Conservation (phyloP, 1,139 yeast species). For the Protomyces gravidus region DNA sequence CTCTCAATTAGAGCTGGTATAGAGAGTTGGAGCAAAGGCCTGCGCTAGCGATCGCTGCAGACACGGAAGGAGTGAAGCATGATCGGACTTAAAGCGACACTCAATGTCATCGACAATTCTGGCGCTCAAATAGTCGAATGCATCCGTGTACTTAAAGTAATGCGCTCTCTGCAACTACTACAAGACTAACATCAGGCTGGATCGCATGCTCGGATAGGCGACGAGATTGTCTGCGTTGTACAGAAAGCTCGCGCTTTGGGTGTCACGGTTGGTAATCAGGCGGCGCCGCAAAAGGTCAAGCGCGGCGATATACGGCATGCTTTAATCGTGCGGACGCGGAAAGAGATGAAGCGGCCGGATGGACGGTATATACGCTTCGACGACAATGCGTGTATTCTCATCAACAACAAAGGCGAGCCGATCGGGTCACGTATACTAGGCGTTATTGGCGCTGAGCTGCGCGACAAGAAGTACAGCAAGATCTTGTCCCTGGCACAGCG, state of each 20-base stretch:
- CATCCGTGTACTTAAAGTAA: constrained; percentile 72
- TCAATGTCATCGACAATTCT: constrained; percentile 37
- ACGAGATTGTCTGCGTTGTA: constrained; percentile 88
- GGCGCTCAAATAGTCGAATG: constrained; percentile 96
- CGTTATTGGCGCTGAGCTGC: constrained; percentile 87
- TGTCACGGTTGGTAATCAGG: constrained; percentile 42
- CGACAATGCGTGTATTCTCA: constrained; percentile 93
- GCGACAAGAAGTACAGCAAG: constrained; percentile 78
- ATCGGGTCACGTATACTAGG: constrained; percentile 76
- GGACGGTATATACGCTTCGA: constrained; percentile 85
- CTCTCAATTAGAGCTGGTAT: too few species aligned
- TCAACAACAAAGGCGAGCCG: constrained; percentile 84
- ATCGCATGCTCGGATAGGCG: constrained; percentile 51
- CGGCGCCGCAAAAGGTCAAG: constrained; percentile 68
- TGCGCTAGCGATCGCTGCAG: too few species aligned
- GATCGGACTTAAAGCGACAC: constrained; percentile 36
- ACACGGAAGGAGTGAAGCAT: too few species aligned
- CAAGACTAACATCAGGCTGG: constrained; percentile 48
- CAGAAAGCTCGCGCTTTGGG: constrained; percentile 77
- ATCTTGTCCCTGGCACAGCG: constrained; percentile 88
- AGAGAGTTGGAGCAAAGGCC: too few species aligned
- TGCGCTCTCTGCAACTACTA: neutral
- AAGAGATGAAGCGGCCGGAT: constrained; percentile 77
- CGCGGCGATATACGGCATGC: constrained; percentile 97
- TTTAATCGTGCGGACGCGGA: constrained; percentile 87